phyloP scores from a whole-genome alignment of 192 early-diverging fungal genomes.

The Mortierella hygrophila region DNA sequence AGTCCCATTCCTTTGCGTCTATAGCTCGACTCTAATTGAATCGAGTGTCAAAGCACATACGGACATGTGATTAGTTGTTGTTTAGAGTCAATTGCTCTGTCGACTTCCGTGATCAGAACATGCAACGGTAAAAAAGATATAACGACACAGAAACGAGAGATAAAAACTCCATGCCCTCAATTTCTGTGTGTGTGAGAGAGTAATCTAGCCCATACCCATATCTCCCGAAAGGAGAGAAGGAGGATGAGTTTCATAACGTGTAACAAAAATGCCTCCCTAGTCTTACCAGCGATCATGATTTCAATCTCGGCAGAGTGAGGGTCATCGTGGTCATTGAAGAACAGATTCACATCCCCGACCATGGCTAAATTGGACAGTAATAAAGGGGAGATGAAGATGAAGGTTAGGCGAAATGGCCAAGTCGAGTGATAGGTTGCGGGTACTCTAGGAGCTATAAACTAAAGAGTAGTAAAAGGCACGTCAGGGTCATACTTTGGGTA shows the following conservation, averaged over 20 bases:
- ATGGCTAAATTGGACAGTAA: conserved; percentile 65
- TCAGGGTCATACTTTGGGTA: conserved; percentile 44
- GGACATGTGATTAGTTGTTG: too few species aligned
- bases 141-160: neutral
- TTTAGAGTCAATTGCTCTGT: too few species aligned
- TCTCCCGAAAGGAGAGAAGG: too few species aligned
- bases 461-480: neutral
- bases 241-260: neutral
- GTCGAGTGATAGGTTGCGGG: too few species aligned
- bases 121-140: neutral
- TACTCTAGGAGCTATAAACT: too few species aligned
- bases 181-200: neutral
- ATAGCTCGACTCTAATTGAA: conserved; percentile 42
- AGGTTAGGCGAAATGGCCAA: neutral
- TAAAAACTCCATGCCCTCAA: neutral
- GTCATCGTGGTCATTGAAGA: conserved; percentile 86
- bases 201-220: neutral
- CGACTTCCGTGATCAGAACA: neutral
- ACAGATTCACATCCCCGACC: conserved; percentile 97
- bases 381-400: conserved; percentile 9
- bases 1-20: conserved; percentile 66
- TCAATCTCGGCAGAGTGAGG: conserved; percentile 86
- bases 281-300: conserved; percentile 92
- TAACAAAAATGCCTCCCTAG: neutral
- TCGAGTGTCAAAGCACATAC: neutral